Evolutionary conservation across 179 eudicot species (phyloP).

Genomic region (Patellifolia procumbens): DNA sequence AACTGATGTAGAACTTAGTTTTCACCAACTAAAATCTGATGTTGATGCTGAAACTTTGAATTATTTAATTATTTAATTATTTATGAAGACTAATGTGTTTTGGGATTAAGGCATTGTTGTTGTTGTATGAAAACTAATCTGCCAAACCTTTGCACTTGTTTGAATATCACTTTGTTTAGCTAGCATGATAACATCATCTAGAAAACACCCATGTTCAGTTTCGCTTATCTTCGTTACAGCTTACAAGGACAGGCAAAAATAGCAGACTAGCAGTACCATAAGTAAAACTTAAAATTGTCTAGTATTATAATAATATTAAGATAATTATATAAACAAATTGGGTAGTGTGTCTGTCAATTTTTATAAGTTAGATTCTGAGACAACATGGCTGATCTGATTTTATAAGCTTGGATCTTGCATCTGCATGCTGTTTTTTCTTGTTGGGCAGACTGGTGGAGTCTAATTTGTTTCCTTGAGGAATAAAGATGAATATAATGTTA

Average conservation of each 20-base stretch:
- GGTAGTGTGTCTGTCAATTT: not conserved
- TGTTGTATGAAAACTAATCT: not conserved
- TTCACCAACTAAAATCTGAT: not conserved
- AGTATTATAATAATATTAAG: not conserved
- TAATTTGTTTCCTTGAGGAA: not conserved
- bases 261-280: not conserved
- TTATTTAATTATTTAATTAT: not conserved
- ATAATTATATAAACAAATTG: not conserved
- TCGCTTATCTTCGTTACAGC: not conserved
- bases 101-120: no score
- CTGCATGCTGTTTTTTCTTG: not conserved
- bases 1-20: not conserved
- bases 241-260: not conserved
- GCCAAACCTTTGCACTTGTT: constrained; percentile 11
- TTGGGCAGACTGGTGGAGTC: not conserved
- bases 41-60: constrained; percentile 13
- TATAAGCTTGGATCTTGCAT: constrained; percentile 10
- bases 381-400: not conserved
- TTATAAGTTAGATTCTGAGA: not conserved
- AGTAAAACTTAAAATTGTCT: constrained; percentile 1
- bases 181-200: constrained; percentile 15
- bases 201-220: not conserved
- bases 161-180: constrained; percentile 1
- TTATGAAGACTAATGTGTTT: no score
- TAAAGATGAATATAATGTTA: not conserved